phyloP scores from a whole-genome alignment of 2,329 filamentous ascomycete genomes.

The Aspergillus sp. region DNA sequence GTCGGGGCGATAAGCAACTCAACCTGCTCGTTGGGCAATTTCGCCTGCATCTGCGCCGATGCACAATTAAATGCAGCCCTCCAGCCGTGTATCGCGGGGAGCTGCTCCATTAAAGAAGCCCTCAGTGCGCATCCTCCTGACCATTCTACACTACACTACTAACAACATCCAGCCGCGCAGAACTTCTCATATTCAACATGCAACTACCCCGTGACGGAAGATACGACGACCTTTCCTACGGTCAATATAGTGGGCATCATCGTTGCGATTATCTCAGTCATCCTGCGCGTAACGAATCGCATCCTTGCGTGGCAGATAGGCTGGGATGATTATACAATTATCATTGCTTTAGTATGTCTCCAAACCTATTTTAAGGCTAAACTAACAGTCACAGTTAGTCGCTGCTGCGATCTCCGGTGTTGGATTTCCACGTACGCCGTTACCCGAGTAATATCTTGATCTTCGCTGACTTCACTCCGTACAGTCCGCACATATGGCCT shows the following conservation, averaged over 20 bases:
- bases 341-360: background rate
- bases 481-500: background rate
- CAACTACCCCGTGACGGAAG: background rate
- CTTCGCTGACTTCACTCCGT: background rate
- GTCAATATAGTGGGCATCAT: background rate
- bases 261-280: constrained; percentile 1
- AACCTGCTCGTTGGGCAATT: background rate
- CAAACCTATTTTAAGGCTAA: too few relatives aligned
- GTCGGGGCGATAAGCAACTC: background rate
- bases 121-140: background rate
- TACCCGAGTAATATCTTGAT: too few relatives aligned
- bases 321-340: constrained; percentile 2
- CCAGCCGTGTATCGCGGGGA: background rate
- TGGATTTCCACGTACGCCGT: background rate
- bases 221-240: background rate
- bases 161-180: background rate
- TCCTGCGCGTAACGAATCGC: background rate
- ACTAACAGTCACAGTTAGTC: background rate
- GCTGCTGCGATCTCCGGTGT: background rate
- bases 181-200: constrained; percentile 3
- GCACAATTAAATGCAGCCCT: background rate
- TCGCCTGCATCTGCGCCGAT: constrained; percentile 1
- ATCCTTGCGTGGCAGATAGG: background rate
- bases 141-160: background rate
- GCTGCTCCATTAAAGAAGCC: background rate